These are phyloP conservation scores for Piper longum DNA, from an alignment of 164 flowering plant genomes.

Conservation along the genomic window DNA sequence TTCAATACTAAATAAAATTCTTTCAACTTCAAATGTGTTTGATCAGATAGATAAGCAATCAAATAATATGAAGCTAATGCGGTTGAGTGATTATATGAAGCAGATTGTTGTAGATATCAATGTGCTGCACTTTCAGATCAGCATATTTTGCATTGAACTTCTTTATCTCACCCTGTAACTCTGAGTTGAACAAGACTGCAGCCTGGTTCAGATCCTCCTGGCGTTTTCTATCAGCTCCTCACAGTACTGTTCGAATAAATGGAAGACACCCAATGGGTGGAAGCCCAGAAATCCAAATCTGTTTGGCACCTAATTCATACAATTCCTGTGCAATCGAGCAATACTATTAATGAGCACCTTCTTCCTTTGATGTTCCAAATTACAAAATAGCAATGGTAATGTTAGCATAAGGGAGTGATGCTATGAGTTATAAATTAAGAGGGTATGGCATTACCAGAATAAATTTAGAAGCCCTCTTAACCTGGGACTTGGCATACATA, in stretches of 20 bases:
- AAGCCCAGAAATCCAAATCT: not conserved
- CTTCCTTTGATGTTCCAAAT: no score
- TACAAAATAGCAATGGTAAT: no score
- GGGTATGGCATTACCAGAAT: no score
- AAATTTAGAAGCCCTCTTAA: no score
- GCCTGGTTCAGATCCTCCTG: not conserved
- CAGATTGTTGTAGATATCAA: not conserved
- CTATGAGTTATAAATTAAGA: no score
- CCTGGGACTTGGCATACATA: no score
- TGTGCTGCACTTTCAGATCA: not conserved
- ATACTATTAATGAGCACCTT: no score
- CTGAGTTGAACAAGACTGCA: not conserved
- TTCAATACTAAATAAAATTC: no score
- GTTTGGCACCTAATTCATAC: slow-evolving; percentile 1
- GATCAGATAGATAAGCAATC: no score
- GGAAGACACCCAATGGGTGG: slow-evolving; percentile 5
- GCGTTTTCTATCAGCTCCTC: slow-evolving; percentile 2
- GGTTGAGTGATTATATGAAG: not conserved
- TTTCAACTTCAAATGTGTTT: no score
- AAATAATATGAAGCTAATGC: not conserved
- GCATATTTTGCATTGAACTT: not conserved
- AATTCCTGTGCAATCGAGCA: no score
- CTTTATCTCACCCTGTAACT: not conserved
- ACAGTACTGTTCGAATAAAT: not conserved
- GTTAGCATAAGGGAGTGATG: no score